Evolutionary conservation across 139 green algal species (phyloP), one percentile per base, ranked within the genome.

Genomic region (Coccomyxa sp.): DNA sequence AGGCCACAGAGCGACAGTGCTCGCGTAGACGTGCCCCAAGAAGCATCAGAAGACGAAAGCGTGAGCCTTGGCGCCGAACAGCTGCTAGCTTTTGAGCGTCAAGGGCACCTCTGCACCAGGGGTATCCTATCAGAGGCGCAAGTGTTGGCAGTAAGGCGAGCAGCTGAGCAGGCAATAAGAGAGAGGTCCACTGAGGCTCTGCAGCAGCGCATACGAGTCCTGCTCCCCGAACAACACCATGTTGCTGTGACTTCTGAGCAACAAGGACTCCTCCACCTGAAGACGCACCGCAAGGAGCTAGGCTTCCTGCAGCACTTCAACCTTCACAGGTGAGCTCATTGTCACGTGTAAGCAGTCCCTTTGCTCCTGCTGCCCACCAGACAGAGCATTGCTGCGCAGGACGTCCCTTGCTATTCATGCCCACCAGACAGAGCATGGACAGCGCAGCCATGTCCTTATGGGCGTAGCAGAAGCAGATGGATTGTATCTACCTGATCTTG

Each of bases 281-380:
- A 78, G 6, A 73, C 68, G 29, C 29, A 34, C 24, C 85, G 58
- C 41, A 78, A 86, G 41, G 76, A 83, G 31, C 58, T 92, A 24
- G 86, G 86, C 6, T 92, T 92, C 75, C 79, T 92, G 73, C 88
- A 93, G 76, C 87, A 87, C 54, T 92, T 93, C 79, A 89, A 93
- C 82, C 78, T 93, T 37, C 80, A 90, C 39, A 74, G 85, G 39
- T 44, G 36, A 31, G 22, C 9, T 8, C 22, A 18, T 41, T 44
- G 14, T 8, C 10, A 18, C 4, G 35, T 12, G 34, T 6, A 12
- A 27, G 10, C 14, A 39, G 33, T 74, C 33, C 70, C 29, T 44
- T 71, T 10, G 6, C 64, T 38, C 27, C 64, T 36, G 27, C 22
- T 71, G 27, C 44, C 44, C 16, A 58, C 14, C 16, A 58, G 12